Conservation (phyloP, 768 basidiomycete species). For the Suillus bovinus region DNA sequence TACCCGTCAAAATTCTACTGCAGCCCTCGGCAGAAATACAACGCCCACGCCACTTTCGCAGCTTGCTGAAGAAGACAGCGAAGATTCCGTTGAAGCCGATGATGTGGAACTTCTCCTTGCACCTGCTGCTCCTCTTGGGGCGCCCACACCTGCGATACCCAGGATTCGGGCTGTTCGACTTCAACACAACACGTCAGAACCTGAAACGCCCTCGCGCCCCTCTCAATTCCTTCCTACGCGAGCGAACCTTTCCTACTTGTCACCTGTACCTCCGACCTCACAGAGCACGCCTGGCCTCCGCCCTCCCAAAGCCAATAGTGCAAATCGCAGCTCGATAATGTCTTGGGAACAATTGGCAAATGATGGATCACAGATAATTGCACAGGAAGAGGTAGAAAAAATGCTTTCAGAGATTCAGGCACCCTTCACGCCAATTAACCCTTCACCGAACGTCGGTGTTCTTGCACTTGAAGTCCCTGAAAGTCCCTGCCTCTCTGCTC, state of each 20-base stretch:
- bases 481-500: conserved; percentile 67
- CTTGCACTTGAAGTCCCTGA: conserved; percentile 62
- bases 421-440: conserved; percentile 64
- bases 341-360: conserved; percentile 78
- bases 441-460: conserved; percentile 54
- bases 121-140: conserved; percentile 61
- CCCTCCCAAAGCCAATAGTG: conserved; percentile 41
- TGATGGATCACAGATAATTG: conserved; percentile 58
- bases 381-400: conserved; percentile 65
- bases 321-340: conserved; percentile 62
- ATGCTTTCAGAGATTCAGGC: conserved; percentile 73
- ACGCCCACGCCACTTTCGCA: conserved; percentile 42
- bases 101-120: conserved; percentile 74
- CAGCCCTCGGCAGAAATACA: conserved; percentile 35
- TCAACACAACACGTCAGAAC: conserved; percentile 36
- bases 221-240: conserved; percentile 51
- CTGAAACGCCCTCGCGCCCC: conserved; percentile 59
- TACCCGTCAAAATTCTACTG: conserved; percentile 38
- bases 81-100: conserved; percentile 64
- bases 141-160: conserved; percentile 78
- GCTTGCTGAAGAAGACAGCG: conserved; percentile 56
- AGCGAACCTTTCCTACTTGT: conserved; percentile 61
- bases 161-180: conserved; percentile 45
- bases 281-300: conserved; percentile 38
- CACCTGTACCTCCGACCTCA: conserved; percentile 48